A percentile compares a stretch with the other conserved stretches of the same genome.
These are phyloP conservation scores for Tricholoma sp. DNA, from an alignment of 768 basidiomycete genomes.

Conservation along the genomic window DNA sequence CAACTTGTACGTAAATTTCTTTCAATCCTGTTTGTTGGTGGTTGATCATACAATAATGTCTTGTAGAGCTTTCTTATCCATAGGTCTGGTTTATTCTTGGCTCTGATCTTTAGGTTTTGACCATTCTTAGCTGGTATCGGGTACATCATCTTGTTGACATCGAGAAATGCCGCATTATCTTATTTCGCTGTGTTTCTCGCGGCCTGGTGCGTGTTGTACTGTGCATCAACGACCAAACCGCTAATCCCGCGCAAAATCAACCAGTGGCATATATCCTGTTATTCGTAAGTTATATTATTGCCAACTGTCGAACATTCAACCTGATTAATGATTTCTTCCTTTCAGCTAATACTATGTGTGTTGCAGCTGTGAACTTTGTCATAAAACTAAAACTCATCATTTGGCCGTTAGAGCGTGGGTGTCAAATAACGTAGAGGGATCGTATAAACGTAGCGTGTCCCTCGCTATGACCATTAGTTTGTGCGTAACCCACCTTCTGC, in stretches of 20 bases:
- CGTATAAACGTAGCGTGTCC: conserved; percentile 70
- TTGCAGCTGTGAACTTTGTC: not conserved
- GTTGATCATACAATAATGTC: not conserved
- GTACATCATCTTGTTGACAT: conserved; percentile 66
- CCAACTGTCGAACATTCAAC: not conserved
- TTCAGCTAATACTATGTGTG: conserved; percentile 56
- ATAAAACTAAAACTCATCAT: not conserved
- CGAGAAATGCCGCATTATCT: conserved; percentile 57
- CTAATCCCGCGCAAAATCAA: not conserved
- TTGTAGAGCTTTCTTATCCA: conserved; percentile 29
- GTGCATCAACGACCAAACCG: not conserved
- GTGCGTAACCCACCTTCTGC: conserved; percentile 27
- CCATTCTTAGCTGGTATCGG: conserved; percentile 43
- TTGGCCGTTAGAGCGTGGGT: conserved; percentile 41
- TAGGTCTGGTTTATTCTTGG: conserved; percentile 26
- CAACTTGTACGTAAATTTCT: conserved; percentile 45
- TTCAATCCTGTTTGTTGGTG: not conserved
- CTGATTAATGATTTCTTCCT: not conserved
- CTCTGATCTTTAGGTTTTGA: conserved; percentile 1
- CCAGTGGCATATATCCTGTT: conserved; percentile 68
- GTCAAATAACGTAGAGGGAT: conserved; percentile 69
- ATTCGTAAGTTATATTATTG: conserved; percentile 49
- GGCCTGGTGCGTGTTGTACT: conserved; percentile 44
- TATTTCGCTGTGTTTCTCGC: conserved; percentile 72
- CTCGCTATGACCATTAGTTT: conserved; percentile 66